phyloP scores from a whole-genome alignment of 345 rosid species.

The Lumnitzera racemosa region DNA sequence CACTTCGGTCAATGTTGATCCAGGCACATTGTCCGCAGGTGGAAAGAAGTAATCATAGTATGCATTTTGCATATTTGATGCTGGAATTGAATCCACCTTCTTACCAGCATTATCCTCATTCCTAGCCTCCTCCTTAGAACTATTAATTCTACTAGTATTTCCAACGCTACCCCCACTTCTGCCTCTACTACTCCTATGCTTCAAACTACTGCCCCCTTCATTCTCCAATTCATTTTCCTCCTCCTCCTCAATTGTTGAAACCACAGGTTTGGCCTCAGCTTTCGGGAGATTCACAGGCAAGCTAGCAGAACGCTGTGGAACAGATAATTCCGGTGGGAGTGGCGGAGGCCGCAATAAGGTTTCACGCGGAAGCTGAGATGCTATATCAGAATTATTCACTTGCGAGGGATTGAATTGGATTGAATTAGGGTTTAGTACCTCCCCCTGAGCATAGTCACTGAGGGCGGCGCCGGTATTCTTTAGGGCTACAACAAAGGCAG shows the following conservation, averaged over 20 bases:
- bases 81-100: conserved; percentile 17
- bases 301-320: conserved; percentile 46
- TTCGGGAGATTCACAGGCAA: conserved; percentile 76
- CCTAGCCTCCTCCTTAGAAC: too few relatives aligned
- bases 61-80: conserved; percentile 17
- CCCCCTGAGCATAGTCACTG: conserved; percentile 74
- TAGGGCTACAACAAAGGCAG: conserved; percentile 64
- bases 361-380: conserved; percentile 8
- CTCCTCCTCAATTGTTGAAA: conserved; percentile 49
- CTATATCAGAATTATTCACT: not conserved
- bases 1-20: conserved; percentile 46
- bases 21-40: conserved; percentile 39
- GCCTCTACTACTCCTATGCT: conserved; percentile 47
- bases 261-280: conserved; percentile 26
- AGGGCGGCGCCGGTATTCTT: conserved; percentile 95
- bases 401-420: not conserved
- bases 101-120: conserved; percentile 9
- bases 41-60: conserved; percentile 43
- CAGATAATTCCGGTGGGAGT: conserved; percentile 13
- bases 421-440: conserved; percentile 32
- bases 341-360: conserved; percentile 43
- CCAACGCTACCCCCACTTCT: conserved; percentile 24
- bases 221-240: conserved; percentile 17
- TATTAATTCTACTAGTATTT: too few relatives aligned
- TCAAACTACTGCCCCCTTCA: conserved; percentile 36